These are phyloP conservation scores for Trametes polyzona DNA, from an alignment of 1,284 basidiomycete genomes.

Conservation along the genomic window DNA sequence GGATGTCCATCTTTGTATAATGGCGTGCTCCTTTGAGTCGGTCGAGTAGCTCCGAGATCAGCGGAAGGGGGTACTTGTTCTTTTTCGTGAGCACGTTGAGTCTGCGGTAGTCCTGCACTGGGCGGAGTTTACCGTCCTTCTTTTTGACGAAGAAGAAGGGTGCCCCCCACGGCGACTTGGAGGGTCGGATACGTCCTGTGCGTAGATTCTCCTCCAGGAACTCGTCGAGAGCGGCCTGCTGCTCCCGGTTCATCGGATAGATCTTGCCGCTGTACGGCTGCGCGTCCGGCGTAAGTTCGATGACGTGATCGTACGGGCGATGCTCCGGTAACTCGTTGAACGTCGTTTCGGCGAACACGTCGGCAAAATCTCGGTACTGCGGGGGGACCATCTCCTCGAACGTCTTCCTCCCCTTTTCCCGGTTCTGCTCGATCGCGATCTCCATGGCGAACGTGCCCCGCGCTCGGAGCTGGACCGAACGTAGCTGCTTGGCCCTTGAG, in stretches of 20 bases:
- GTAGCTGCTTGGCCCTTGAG: neutral
- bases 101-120: slow-evolving; percentile 34
- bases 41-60: slow-evolving; percentile 37
- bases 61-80: slow-evolving; percentile 38
- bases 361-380: slow-evolving; percentile 14
- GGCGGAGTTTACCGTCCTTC: slow-evolving; percentile 39
- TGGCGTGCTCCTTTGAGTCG: slow-evolving; percentile 27
- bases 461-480: neutral
- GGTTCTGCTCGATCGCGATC: slow-evolving; percentile 4
- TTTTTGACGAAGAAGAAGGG: slow-evolving; percentile 45
- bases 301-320: slow-evolving; percentile 19
- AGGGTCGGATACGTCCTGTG: neutral
- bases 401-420: neutral
- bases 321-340: slow-evolving; percentile 19
- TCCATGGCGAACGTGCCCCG: neutral
- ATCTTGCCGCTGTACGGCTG: slow-evolving; percentile 1
- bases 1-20: slow-evolving; percentile 40
- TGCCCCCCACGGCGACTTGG: slow-evolving; percentile 28
- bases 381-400: slow-evolving; percentile 19
- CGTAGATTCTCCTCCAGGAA: slow-evolving; percentile 1
- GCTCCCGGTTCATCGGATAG: neutral
- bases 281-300: slow-evolving; percentile 17
- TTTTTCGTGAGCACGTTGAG: slow-evolving; percentile 36
- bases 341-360: slow-evolving; percentile 18
- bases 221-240: neutral